phyloP scores from a whole-genome alignment of 768 basidiomycete species.

The Mycena capillaripes region DNA sequence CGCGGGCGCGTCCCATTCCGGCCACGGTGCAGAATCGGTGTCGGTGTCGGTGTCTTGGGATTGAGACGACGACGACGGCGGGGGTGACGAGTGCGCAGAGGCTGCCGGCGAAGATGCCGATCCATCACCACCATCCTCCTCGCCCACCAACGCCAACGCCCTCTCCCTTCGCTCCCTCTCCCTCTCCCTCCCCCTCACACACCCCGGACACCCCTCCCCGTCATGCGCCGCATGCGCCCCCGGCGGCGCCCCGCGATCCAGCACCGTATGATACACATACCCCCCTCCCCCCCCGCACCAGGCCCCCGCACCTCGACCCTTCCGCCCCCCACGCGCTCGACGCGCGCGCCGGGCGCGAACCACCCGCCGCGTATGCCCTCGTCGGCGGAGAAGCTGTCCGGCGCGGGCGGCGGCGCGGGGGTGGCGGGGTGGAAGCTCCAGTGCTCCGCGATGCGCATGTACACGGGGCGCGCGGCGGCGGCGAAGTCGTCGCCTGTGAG shows the following conservation, averaged over 20 bases:
- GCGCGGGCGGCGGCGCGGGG: too few relatives aligned
- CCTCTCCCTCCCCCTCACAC: constrained; percentile 19
- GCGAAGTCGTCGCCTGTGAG: constrained; percentile 41
- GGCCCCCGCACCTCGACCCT: too few relatives aligned
- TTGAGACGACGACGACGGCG: not conserved
- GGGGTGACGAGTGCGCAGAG: too few relatives aligned
- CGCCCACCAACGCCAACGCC: not conserved
- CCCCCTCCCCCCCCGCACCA: not conserved
- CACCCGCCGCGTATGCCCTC: too few relatives aligned
- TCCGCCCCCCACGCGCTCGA: too few relatives aligned
- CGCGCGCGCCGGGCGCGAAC: too few relatives aligned
- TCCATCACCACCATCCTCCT: not conserved
- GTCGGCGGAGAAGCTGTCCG: too few relatives aligned
- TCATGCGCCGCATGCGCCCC: constrained; percentile 22
- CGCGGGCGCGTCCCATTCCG: constrained; percentile 21
- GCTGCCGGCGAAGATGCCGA: not conserved
- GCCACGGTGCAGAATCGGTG: not conserved
- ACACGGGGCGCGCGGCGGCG: constrained; percentile 55
- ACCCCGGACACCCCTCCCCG: constrained; percentile 25
- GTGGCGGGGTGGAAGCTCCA: constrained; percentile 40
- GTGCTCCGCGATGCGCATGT: constrained; percentile 62
- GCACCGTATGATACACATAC: constrained; percentile 24
- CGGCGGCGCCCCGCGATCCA: constrained; percentile 2
- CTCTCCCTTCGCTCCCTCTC: constrained; percentile 4
- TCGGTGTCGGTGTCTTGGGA: not conserved